These are phyloP conservation scores for Sphaerobolus stellatus DNA, from an alignment of 1,284 basidiomycete genomes.

Conservation along the genomic window DNA sequence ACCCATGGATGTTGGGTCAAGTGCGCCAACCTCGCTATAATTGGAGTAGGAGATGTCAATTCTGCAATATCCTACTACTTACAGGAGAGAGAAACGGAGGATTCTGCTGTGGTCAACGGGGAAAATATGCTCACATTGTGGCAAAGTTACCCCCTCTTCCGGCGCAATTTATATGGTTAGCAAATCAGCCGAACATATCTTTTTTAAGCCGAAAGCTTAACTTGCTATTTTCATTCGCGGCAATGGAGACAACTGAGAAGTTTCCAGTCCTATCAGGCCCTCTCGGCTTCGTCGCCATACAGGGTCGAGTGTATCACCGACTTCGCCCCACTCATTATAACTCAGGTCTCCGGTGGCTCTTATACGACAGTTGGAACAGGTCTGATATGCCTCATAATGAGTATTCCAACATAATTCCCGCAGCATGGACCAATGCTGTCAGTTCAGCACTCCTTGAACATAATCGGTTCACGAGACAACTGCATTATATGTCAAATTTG, in stretches of 20 bases:
- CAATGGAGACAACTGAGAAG: constrained; percentile 27
- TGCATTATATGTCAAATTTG: neutral
- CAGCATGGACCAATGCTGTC: constrained; percentile 21
- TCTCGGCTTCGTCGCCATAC: constrained; percentile 26
- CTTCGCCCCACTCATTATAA: constrained; percentile 25
- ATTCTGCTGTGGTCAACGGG: constrained; percentile 24
- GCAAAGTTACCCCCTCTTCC: constrained; percentile 21
- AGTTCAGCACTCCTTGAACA: constrained; percentile 16
- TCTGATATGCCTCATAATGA: constrained; percentile 13
- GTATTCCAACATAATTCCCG: constrained; percentile 18
- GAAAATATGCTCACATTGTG: constrained; percentile 13
- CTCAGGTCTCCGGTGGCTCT: constrained; percentile 33
- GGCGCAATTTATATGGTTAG: constrained; percentile 17
- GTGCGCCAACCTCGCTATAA: too few species aligned
- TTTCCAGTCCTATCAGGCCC: constrained; percentile 24
- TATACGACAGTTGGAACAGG: constrained; percentile 31
- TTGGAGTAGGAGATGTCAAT: constrained; percentile 10
- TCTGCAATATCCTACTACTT: constrained; percentile 17
- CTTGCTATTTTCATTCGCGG: constrained; percentile 33
- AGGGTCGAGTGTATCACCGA: constrained; percentile 34
- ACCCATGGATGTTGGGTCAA: too few species aligned
- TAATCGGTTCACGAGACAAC: constrained; percentile 27
- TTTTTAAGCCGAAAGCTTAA: constrained; percentile 28
- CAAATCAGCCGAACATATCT: constrained; percentile 22
- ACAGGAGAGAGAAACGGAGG: constrained; percentile 19